Evolutionary conservation across 768 basidiomycete genomes (phyloP).

Genomic region (Mycena epipterygia): DNA sequence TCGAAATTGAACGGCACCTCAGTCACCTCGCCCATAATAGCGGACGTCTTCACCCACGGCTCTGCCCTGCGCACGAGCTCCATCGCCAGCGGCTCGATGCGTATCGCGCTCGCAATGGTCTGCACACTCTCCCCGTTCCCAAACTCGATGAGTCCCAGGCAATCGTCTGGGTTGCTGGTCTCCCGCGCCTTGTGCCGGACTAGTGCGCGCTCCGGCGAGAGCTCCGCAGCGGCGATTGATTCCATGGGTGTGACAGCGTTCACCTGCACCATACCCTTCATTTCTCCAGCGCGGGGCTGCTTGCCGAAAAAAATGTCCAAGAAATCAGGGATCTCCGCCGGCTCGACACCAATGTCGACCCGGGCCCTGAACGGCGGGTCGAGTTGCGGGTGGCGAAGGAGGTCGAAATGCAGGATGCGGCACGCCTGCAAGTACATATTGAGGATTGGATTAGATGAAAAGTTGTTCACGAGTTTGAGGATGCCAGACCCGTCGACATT

Average conservation of each 20-base stretch:
- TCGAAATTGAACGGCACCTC: neutral
- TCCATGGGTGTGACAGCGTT: neutral
- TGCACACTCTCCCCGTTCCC: neutral
- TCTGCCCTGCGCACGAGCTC: neutral
- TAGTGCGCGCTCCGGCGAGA: neutral
- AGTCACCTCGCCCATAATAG: neutral
- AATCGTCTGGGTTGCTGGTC: neutral
- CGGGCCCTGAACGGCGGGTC: neutral
- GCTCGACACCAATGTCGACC: neutral
- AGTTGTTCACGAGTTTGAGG: neutral
- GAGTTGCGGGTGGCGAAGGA: neutral
- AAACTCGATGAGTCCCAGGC: neutral
- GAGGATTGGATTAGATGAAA: neutral
- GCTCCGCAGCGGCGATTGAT: neutral
- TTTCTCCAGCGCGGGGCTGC: neutral
- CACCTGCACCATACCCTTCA: slow-evolving; percentile 16
- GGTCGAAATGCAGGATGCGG: slow-evolving; percentile 5
- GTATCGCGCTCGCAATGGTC: neutral
- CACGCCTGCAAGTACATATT: neutral
- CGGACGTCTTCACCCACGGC: neutral
- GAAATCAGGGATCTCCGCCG: neutral
- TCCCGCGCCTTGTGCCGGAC: neutral
- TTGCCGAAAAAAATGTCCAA: neutral
- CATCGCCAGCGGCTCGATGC: neutral
- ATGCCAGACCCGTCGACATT: neutral